phyloP scores from a whole-genome alignment of 192 early-diverging fungal genomes.

The Chytriomyces sp. region DNA sequence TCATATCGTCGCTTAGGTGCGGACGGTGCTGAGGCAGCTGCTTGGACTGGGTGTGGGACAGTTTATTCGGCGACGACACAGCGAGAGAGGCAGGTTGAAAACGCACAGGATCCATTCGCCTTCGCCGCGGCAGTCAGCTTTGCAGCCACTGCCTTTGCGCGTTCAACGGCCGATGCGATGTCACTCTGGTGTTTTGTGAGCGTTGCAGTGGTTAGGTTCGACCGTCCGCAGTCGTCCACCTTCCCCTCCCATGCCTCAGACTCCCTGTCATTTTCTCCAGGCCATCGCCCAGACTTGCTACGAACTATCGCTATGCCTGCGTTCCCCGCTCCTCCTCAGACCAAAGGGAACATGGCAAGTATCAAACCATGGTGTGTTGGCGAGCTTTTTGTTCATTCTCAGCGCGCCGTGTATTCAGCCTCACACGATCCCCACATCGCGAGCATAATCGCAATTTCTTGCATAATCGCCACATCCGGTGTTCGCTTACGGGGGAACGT shows the following conservation, averaged over 20 bases:
- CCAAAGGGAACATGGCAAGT: neutral
- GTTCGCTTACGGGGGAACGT: too few species aligned
- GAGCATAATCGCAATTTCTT: too few species aligned
- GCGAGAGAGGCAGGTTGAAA: neutral
- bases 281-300: too few species aligned
- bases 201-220: neutral
- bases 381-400: too few species aligned
- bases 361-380: too few species aligned
- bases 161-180: slow-evolving; percentile 17
- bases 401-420: too few species aligned
- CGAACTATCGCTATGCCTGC: neutral
- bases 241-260: neutral
- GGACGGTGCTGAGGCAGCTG: neutral
- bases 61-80: neutral
- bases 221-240: neutral
- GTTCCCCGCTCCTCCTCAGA: neutral
- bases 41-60: neutral
- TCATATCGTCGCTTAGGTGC: slow-evolving; percentile 3
- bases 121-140: slow-evolving; percentile 26
- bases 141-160: slow-evolving; percentile 26
- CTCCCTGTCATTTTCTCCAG: too few species aligned
- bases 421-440: too few species aligned
- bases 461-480: too few species aligned
- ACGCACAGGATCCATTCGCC: slow-evolving; percentile 3
- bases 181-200: neutral